Conservation (phyloP, 1,284 basidiomycete species). For the Macrocybe sp. region DNA sequence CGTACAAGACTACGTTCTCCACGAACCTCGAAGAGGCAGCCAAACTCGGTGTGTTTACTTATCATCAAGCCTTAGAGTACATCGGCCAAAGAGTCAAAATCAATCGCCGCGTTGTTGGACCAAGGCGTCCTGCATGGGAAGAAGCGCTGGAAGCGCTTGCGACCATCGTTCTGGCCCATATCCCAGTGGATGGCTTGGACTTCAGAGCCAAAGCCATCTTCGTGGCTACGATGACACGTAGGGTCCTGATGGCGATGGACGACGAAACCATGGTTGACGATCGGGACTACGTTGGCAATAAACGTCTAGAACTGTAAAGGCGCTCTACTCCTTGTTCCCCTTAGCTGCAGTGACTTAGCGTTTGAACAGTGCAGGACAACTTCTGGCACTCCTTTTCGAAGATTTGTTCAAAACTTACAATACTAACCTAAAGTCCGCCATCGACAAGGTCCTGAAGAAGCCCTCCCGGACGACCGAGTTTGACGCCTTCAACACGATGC, state of each 20-base stretch:
- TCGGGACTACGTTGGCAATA: constrained; percentile 99
- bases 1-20: constrained; percentile 86
- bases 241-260: constrained; percentile 95
- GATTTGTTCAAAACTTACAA: constrained; percentile 99
- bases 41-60: constrained; percentile 87
- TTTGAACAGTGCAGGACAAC: constrained; percentile 80
- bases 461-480: constrained; percentile 93
- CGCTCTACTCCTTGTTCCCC: constrained; percentile 7
- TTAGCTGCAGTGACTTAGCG: constrained; percentile 9
- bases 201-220: constrained; percentile 97
- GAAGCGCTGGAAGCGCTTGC: constrained; percentile 96
- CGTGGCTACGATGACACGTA: constrained; percentile 95
- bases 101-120: constrained; percentile 75
- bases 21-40: constrained; percentile 94
- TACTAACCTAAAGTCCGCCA: constrained; percentile 90
- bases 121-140: constrained; percentile 85
- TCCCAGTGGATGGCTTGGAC: constrained; percentile 88
- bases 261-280: constrained; percentile 98
- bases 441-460: constrained; percentile 98
- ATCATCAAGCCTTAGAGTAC: constrained; percentile 93
- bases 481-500: constrained; percentile 93
- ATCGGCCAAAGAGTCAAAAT: constrained; percentile 92
- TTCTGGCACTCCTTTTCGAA: constrained; percentile 94
- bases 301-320: constrained; percentile 90
- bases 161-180: constrained; percentile 96